Evolutionary conservation across 2,329 filamentous ascomycete genomes (phyloP).

Genomic region (Phialophora macrospora): DNA sequence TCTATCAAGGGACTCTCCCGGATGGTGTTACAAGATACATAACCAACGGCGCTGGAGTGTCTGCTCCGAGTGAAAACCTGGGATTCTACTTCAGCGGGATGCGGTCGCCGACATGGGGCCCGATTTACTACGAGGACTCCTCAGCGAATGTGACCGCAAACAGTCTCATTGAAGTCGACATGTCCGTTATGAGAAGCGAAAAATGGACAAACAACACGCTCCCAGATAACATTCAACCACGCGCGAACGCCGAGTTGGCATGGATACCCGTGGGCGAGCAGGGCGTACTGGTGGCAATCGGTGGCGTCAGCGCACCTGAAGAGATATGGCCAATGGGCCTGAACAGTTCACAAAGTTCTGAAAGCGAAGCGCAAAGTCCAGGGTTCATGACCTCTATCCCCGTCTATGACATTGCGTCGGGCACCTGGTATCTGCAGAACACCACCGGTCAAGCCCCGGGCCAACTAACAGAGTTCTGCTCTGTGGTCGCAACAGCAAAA

Average conservation of each 20-base stretch:
- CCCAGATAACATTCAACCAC: constrained; percentile 55
- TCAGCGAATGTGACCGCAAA: constrained; percentile 56
- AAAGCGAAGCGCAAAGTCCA: constrained; percentile 36
- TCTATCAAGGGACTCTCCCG: constrained; percentile 51
- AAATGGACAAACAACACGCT: constrained; percentile 65
- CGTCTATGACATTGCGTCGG: constrained; percentile 46
- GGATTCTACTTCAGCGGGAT: constrained; percentile 74
- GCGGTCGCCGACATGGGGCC: constrained; percentile 56
- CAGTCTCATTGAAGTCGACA: constrained; percentile 66
- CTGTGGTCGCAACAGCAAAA: constrained; percentile 46
- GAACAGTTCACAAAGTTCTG: constrained; percentile 29
- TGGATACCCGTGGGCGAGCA: constrained; percentile 58
- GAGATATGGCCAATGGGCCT: constrained; percentile 35
- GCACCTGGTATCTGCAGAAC: constrained; percentile 49
- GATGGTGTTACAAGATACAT: constrained; percentile 63
- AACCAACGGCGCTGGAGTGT: constrained; percentile 67
- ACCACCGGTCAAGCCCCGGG: constrained; percentile 47
- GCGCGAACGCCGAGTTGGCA: constrained; percentile 68
- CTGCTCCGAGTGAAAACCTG: constrained; percentile 70
- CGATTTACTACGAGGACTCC: constrained; percentile 56
- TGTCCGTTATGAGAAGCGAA: constrained; percentile 57
- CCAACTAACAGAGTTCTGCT: constrained; percentile 48
- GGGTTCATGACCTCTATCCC: constrained; percentile 47
- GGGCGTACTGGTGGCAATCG: constrained; percentile 48
- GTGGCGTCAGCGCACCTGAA: constrained; percentile 43